A percentile compares a stretch with the other conserved stretches of the same genome.
phyloP scores from a whole-genome alignment of 2,329 filamentous ascomycete genomes.

The Aspergillus pseudoviridinutans region DNA sequence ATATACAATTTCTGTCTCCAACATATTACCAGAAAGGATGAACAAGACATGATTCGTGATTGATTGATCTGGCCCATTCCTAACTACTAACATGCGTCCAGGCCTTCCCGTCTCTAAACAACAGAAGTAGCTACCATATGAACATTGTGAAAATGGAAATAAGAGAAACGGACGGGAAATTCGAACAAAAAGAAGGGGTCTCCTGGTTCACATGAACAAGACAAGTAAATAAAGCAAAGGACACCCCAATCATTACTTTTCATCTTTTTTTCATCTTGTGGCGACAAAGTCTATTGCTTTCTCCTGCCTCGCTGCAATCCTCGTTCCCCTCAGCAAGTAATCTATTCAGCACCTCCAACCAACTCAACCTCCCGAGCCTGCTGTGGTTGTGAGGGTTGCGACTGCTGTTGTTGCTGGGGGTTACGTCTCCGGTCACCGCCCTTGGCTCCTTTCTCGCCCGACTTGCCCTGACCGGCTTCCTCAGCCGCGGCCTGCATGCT shows the following conservation, averaged over 20 bases:
- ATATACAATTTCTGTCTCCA: neutral
- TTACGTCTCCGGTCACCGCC: slow-evolving; percentile 32
- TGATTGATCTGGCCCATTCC: slow-evolving; percentile 14
- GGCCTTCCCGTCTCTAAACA: slow-evolving; percentile 10
- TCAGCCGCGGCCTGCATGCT: slow-evolving; percentile 50
- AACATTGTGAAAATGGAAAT: neutral
- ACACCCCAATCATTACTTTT: slow-evolving; percentile 6
- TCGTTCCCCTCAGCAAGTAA: neutral
- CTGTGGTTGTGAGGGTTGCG: slow-evolving; percentile 13
- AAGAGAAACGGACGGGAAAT: slow-evolving; percentile 2
- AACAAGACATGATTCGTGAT: slow-evolving; percentile 18
- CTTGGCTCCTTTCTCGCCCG: slow-evolving; percentile 26
- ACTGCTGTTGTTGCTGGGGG: slow-evolving; percentile 23
- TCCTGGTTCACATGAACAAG: neutral
- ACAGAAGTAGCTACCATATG: slow-evolving; percentile 14
- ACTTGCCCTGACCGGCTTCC: slow-evolving; percentile 22
- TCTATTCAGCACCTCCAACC: slow-evolving; percentile 28
- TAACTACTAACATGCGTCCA: slow-evolving; percentile 8
- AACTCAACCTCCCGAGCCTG: slow-evolving; percentile 36
- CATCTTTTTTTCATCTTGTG: neutral
- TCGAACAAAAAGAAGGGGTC: slow-evolving; percentile 12
- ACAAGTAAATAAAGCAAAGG: slow-evolving; percentile 5
- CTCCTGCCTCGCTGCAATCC: too few species aligned
- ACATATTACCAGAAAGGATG: neutral
- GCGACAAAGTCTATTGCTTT: neutral